These are phyloP conservation scores for Backusella tarrabulga DNA, from an alignment of 192 early-diverging fungal genomes.

Conservation along the genomic window DNA sequence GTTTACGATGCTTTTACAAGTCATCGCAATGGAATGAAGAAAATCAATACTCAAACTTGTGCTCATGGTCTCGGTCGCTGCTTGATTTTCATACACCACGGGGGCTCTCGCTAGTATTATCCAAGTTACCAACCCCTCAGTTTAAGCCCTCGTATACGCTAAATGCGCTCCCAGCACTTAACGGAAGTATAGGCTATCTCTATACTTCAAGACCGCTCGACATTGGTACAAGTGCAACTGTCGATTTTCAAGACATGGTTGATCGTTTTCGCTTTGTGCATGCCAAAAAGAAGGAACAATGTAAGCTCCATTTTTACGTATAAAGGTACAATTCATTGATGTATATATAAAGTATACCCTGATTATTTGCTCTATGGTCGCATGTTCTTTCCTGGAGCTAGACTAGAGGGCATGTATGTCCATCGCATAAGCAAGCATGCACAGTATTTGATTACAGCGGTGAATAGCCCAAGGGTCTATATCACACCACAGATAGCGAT, in stretches of 20 bases:
- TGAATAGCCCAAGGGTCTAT: constrained; percentile 51
- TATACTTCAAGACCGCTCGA: constrained; percentile 73
- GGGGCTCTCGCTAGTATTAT: constrained; percentile 69
- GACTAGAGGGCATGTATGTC: constrained; percentile 65
- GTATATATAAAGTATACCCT: background rate
- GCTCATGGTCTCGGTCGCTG: constrained; percentile 68
- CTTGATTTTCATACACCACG: constrained; percentile 82
- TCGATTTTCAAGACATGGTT: constrained; percentile 49
- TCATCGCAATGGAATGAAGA: constrained; percentile 77
- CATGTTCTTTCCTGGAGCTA: constrained; percentile 64
- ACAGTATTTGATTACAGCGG: constrained; percentile 60
- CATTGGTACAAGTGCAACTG: constrained; percentile 50
- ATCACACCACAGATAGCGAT: constrained; percentile 46
- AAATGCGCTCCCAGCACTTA: constrained; percentile 53
- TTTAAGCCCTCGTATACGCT: constrained; percentile 78
- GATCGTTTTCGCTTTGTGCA: constrained; percentile 46
- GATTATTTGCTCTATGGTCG: constrained; percentile 73
- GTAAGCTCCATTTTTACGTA: background rate
- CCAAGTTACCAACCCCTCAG: constrained; percentile 72
- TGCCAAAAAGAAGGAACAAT: background rate
- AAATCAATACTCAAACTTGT: constrained; percentile 81
- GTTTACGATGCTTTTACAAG: constrained; percentile 75
- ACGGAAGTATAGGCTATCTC: constrained; percentile 75
- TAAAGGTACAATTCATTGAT: background rate
- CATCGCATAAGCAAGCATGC: constrained; percentile 49